These are phyloP conservation scores for Alternaria dauci DNA, from an alignment of 2,329 filamentous ascomycete genomes.

Conservation along the genomic window DNA sequence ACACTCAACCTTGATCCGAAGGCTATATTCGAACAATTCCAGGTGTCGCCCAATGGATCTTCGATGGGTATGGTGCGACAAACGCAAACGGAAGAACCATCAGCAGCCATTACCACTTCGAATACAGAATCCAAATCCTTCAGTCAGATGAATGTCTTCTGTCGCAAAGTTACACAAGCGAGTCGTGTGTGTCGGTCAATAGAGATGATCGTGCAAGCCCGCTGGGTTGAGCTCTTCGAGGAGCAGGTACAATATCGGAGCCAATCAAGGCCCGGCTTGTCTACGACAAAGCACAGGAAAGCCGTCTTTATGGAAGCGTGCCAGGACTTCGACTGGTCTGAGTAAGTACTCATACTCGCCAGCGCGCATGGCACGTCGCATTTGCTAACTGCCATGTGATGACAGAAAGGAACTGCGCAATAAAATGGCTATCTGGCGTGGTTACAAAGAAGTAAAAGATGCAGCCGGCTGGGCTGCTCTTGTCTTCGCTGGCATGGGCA, in stretches of 20 bases:
- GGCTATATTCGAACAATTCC: slow-evolving; percentile 44
- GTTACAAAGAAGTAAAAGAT: slow-evolving; percentile 67
- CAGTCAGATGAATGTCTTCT: slow-evolving; percentile 55
- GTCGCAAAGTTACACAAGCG: slow-evolving; percentile 58
- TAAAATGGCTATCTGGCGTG: slow-evolving; percentile 63
- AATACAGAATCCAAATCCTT: slow-evolving; percentile 38
- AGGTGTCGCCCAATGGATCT: slow-evolving; percentile 27
- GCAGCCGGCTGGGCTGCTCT: slow-evolving; percentile 64
- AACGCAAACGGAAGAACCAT: slow-evolving; percentile 12
- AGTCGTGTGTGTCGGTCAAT: slow-evolving; percentile 64
- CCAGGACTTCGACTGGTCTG: slow-evolving; percentile 63
- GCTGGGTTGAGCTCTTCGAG: slow-evolving; percentile 65
- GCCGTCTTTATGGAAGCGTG: slow-evolving; percentile 63
- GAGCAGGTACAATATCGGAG: slow-evolving; percentile 57
- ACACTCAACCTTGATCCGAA: slow-evolving; percentile 54
- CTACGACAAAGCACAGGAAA: slow-evolving; percentile 61
- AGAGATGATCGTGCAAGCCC: slow-evolving; percentile 67
- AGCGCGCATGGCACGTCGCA: neutral
- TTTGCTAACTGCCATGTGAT: slow-evolving; percentile 4
- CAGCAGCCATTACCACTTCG: slow-evolving; percentile 13
- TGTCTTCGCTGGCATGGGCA: slow-evolving; percentile 65
- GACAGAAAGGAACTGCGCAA: slow-evolving; percentile 63
- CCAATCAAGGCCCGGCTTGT: slow-evolving; percentile 52
- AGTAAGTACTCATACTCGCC: slow-evolving; percentile 32
- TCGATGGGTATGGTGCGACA: slow-evolving; percentile 25